These are phyloP conservation scores for Neonectria hederae DNA, from an alignment of 2,329 filamentous ascomycete genomes.

Conservation along the genomic window DNA sequence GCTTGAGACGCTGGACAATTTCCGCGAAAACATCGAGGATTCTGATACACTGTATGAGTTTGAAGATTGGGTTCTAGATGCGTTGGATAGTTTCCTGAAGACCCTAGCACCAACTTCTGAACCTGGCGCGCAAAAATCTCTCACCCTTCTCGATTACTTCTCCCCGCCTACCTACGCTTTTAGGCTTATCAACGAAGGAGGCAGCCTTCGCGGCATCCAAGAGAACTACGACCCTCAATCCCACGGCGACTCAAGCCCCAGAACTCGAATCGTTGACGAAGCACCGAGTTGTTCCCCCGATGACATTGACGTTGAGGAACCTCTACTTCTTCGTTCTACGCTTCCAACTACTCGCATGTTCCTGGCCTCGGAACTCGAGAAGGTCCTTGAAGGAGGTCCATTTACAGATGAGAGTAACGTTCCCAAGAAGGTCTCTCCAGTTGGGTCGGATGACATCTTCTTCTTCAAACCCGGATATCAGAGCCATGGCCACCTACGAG, in stretches of 20 bases:
- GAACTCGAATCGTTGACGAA: slow-evolving; percentile 22
- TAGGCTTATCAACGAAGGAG: slow-evolving; percentile 16
- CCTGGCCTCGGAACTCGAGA: slow-evolving; percentile 13
- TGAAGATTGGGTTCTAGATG: slow-evolving; percentile 24
- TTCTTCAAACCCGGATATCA: slow-evolving; percentile 25
- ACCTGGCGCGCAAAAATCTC: neutral
- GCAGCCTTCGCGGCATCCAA: slow-evolving; percentile 15
- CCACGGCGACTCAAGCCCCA: slow-evolving; percentile 22
- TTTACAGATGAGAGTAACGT: slow-evolving; percentile 11
- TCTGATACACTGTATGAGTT: slow-evolving; percentile 15
- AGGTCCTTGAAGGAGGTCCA: neutral
- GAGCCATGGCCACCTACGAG: slow-evolving; percentile 16
- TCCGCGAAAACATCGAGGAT: slow-evolving; percentile 19
- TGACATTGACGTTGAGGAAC: neutral
- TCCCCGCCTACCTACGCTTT: slow-evolving; percentile 22
- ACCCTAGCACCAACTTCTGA: slow-evolving; percentile 5
- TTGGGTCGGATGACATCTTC: slow-evolving; percentile 6
- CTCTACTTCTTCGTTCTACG: slow-evolving; percentile 11
- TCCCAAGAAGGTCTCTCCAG: slow-evolving; percentile 11
- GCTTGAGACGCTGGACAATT: slow-evolving; percentile 14
- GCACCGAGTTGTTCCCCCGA: neutral
- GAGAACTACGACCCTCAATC: slow-evolving; percentile 13
- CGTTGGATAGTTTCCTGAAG: slow-evolving; percentile 15
- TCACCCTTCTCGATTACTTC: slow-evolving; percentile 23
- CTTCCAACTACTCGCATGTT: slow-evolving; percentile 17